Evolutionary conservation across 2,329 filamentous ascomycete species (phyloP).

Genomic region (Metarhizium humberi): DNA sequence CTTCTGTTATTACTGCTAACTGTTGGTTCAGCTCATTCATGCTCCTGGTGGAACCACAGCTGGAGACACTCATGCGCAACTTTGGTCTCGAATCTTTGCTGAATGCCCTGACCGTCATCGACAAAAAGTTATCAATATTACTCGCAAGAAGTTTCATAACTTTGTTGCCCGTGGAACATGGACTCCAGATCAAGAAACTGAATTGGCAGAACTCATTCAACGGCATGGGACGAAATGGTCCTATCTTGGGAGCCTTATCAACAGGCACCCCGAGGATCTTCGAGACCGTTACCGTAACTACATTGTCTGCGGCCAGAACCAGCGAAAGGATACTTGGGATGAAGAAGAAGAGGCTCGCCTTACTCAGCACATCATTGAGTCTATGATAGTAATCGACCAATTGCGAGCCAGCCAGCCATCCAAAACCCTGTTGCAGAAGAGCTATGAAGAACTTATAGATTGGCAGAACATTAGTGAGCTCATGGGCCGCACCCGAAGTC

Average conservation of each 20-base stretch:
- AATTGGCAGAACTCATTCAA: slow-evolving; percentile 25
- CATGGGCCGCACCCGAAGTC: slow-evolving; percentile 52
- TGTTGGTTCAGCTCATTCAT: slow-evolving; percentile 24
- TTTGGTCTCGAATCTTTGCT: slow-evolving; percentile 41
- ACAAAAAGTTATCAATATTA: slow-evolving; percentile 45
- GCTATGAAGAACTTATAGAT: slow-evolving; percentile 47
- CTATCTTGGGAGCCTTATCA: slow-evolving; percentile 50
- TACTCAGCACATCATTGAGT: slow-evolving; percentile 40
- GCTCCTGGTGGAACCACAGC: slow-evolving; percentile 25
- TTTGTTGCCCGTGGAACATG: slow-evolving; percentile 44
- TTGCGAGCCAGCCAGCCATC: slow-evolving; percentile 23
- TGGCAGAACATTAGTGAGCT: slow-evolving; percentile 56
- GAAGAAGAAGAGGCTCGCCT: slow-evolving; percentile 49
- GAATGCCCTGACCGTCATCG: slow-evolving; percentile 41
- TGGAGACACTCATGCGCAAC: slow-evolving; percentile 26
- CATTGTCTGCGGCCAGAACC: slow-evolving; percentile 45
- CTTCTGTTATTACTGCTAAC: slow-evolving; percentile 11
- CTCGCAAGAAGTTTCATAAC: slow-evolving; percentile 56
- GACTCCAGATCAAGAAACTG: slow-evolving; percentile 27
- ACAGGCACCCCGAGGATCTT: slow-evolving; percentile 55
- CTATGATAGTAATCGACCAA: slow-evolving; percentile 38
- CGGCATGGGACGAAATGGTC: slow-evolving; percentile 46
- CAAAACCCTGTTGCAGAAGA: slow-evolving; percentile 22
- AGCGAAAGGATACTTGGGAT: slow-evolving; percentile 48
- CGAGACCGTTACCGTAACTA: slow-evolving; percentile 65